Evolutionary conservation across 345 rosid species (phyloP).

Genomic region (Carallia pectinifolia): DNA sequence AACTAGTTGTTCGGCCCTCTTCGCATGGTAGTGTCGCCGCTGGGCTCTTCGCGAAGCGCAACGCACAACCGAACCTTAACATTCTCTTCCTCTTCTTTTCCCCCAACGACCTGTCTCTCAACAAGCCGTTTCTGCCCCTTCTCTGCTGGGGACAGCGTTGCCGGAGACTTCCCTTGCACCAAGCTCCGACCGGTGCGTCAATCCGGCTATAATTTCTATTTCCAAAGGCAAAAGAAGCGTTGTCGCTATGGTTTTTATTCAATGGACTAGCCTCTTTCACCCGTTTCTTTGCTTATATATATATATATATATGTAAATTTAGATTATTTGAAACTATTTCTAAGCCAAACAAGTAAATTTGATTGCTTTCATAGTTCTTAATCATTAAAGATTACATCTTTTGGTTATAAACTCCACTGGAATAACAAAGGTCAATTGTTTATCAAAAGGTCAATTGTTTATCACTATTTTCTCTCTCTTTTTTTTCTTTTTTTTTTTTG

Average conservation of each 20-base stretch:
- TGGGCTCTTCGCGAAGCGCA: conserved; percentile 22
- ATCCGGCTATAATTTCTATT: conserved; percentile 44
- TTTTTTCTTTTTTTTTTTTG: too few relatives aligned
- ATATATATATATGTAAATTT: neutral
- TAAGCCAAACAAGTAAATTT: too few relatives aligned
- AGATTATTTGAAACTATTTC: too few relatives aligned
- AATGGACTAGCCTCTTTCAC: conserved; percentile 4
- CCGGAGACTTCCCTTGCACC: conserved; percentile 48
- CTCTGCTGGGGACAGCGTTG: conserved; percentile 41
- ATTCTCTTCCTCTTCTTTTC: conserved; percentile 25
- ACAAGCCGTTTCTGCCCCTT: conserved; percentile 44
- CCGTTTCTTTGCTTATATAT: neutral
- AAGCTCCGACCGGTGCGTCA: conserved; percentile 48
- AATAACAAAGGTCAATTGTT: conserved; percentile 33
- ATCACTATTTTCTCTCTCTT: too few relatives aligned
- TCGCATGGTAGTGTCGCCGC: neutral
- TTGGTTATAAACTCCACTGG: conserved; percentile 75
- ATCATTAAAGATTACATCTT: too few relatives aligned
- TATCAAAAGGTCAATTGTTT: conserved; percentile 41
- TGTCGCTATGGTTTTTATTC: conserved; percentile 54
- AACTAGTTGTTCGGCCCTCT: neutral
- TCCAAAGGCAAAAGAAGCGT: conserved; percentile 61
- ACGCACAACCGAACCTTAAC: conserved; percentile 26
- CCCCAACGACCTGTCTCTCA: conserved; percentile 47
- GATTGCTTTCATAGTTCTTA: too few relatives aligned